phyloP scores from a whole-genome alignment of 2,329 filamentous ascomycete species.

The Aspergillus neotritici region DNA sequence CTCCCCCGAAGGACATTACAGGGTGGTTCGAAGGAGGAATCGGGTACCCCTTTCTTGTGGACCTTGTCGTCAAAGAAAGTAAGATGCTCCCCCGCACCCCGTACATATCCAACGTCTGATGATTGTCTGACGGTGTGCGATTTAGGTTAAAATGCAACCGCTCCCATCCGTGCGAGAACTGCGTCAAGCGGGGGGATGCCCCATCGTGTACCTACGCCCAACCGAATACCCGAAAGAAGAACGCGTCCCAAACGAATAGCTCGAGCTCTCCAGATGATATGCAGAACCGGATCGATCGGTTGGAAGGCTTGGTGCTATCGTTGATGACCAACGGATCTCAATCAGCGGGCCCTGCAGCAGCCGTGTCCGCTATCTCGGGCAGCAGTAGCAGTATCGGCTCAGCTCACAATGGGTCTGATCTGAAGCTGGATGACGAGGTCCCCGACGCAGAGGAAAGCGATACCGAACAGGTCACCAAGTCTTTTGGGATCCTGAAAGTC shows the following conservation, averaged over 20 bases:
- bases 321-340: constrained; percentile 85
- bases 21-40: constrained; percentile 87
- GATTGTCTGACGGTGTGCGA: too few relatives aligned
- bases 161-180: constrained; percentile 86
- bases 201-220: constrained; percentile 78
- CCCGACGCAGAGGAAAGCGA: constrained; percentile 61
- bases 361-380: constrained; percentile 52
- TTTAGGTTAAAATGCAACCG: constrained; percentile 82
- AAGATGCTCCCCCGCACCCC: constrained; percentile 30
- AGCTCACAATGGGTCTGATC: constrained; percentile 30
- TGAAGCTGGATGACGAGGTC: constrained; percentile 49
- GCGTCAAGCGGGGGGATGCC: constrained; percentile 78
- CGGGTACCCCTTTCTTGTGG: constrained; percentile 86
- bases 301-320: constrained; percentile 86
- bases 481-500: constrained; percentile 76
- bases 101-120: too few relatives aligned
- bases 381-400: constrained; percentile 36
- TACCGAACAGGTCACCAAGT: constrained; percentile 63
- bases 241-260: constrained; percentile 47
- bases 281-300: constrained; percentile 94
- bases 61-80: constrained; percentile 89
- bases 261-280: constrained; percentile 79
- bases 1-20: constrained; percentile 79
- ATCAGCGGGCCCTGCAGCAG: constrained; percentile 53
- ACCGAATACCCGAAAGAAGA: constrained; percentile 65